phyloP scores from a whole-genome alignment of 805 yeast species.

The Sugiyamaella boreocaroliniensis region DNA sequence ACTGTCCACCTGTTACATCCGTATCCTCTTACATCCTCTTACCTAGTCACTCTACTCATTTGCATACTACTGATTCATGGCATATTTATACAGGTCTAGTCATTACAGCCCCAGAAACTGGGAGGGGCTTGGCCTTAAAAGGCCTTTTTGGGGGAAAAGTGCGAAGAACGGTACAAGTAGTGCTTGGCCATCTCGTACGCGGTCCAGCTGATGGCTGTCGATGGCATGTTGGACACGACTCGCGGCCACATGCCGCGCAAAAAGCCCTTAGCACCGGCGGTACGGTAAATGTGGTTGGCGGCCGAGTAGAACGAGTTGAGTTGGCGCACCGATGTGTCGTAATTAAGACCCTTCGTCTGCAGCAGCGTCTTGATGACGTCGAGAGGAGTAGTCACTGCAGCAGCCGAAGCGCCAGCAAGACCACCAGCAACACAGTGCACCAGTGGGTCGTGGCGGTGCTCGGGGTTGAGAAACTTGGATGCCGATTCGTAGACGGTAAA shows the following conservation, averaged over 20 bases:
- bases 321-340: constrained; percentile 36
- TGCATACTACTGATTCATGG: not conserved
- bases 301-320: constrained; percentile 69
- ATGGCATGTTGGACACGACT: constrained; percentile 86
- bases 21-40: not conserved
- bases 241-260: constrained; percentile 84
- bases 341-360: constrained; percentile 58
- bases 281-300: constrained; percentile 51
- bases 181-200: constrained; percentile 95
- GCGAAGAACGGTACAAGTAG: constrained; percentile 32
- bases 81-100: not conserved
- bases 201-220: constrained; percentile 97
- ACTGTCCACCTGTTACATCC: too few species aligned
- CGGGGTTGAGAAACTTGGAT: constrained; percentile 72
- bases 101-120: not conserved
- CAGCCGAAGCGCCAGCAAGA: constrained; percentile 89
- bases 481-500: constrained; percentile 87
- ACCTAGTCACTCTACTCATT: not conserved
- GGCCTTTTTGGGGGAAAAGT: constrained; percentile 1
- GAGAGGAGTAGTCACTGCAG: constrained; percentile 89
- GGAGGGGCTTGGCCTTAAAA: not conserved
- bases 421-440: constrained; percentile 92
- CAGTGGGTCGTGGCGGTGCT: constrained; percentile 71
- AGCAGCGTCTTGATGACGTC: constrained; percentile 89
- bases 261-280: constrained; percentile 52